phyloP scores from a whole-genome alignment of 306 rosid genomes.

The Lablab purpureus region DNA sequence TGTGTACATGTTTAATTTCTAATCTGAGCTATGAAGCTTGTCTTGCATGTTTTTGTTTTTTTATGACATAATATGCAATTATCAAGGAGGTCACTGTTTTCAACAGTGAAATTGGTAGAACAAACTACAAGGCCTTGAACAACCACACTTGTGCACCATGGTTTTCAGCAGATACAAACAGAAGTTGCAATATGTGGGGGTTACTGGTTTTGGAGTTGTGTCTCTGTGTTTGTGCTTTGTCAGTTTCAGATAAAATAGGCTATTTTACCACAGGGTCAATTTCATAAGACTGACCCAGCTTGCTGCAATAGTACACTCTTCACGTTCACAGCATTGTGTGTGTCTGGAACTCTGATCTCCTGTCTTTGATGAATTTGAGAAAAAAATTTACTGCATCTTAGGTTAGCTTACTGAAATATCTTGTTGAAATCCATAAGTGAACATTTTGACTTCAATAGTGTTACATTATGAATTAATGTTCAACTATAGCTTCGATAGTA shows the following conservation, averaged over 20 bases:
- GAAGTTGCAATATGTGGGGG: conserved; percentile 35
- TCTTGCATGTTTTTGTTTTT: neutral
- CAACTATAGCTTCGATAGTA: neutral
- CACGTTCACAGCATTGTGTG: conserved; percentile 39
- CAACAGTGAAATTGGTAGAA: conserved; percentile 27
- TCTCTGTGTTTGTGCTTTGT: conserved; percentile 23
- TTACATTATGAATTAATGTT: neutral
- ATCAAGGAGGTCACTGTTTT: conserved; percentile 28
- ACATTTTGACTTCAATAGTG: neutral
- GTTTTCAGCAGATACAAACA: neutral
- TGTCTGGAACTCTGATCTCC: conserved; percentile 22
- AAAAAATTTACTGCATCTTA: conserved; percentile 13
- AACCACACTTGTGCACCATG: conserved; percentile 1
- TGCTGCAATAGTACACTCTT: conserved; percentile 23
- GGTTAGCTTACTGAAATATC: neutral
- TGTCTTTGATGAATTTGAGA: conserved; percentile 32
- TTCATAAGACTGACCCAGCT: conserved; percentile 36
- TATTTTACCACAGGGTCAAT: conserved; percentile 15
- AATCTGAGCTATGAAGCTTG: conserved; percentile 2
- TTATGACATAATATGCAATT: conserved; percentile 32
- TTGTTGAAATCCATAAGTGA: neutral
- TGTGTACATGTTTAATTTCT: conserved; percentile 33
- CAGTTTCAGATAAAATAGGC: conserved; percentile 31
- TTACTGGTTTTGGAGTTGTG: conserved; percentile 25
- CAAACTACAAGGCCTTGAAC: neutral